Evolutionary conservation across 2,329 filamentous ascomycete genomes (phyloP).

Genomic region (Alternaria triticina): DNA sequence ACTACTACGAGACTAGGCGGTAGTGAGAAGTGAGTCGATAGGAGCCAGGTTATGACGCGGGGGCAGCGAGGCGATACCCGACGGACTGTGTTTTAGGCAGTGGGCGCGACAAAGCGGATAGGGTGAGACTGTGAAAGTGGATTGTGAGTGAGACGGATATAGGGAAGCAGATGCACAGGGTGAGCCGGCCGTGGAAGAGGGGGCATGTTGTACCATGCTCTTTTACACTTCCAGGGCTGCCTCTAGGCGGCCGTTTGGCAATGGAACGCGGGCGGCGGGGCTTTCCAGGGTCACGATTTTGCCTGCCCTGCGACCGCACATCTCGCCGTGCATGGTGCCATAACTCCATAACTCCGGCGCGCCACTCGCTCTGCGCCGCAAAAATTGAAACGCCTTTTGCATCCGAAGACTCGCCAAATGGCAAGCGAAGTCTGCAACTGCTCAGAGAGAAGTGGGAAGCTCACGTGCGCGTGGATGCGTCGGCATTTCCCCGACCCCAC

Average conservation of each 20-base stretch:
- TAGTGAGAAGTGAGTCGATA: constrained; percentile 18
- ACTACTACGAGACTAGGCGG: constrained; percentile 19
- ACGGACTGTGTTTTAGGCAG: background rate
- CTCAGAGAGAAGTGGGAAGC: background rate
- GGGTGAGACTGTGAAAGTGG: background rate
- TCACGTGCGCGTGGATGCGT: constrained; percentile 21
- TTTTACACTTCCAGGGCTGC: background rate
- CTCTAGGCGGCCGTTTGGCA: constrained; percentile 7
- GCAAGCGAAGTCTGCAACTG: constrained; percentile 2
- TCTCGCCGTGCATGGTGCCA: constrained; percentile 1
- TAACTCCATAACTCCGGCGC: constrained; percentile 3
- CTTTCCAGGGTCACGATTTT: background rate
- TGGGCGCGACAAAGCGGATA: background rate
- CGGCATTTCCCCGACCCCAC: constrained; percentile 22
- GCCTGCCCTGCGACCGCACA: constrained; percentile 1
- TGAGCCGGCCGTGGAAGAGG: background rate
- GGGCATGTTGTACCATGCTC: constrained; percentile 6
- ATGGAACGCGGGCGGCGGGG: constrained; percentile 11
- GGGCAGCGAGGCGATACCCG: constrained; percentile 23
- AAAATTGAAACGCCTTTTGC: constrained; percentile 26
- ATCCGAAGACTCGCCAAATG: constrained; percentile 12
- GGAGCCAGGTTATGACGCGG: constrained; percentile 22
- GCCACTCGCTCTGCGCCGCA: constrained; percentile 13
- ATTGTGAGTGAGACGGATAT: background rate
- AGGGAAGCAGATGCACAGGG: background rate